Conservation (phyloP, 352 stramenopile genomes). For the Stramenopiles sp. region DNA sequence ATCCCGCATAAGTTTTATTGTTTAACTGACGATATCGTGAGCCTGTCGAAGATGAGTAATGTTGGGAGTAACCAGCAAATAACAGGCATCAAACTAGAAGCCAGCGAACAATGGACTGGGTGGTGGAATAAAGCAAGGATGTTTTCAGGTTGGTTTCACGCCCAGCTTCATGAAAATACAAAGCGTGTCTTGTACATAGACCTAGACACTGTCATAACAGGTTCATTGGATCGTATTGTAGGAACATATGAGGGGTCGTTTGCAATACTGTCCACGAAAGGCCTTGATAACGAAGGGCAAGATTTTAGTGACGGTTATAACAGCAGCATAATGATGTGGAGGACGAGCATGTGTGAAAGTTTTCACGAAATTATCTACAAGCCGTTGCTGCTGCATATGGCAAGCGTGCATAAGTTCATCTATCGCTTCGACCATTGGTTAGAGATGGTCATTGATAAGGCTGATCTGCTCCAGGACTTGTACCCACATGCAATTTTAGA, state of each 20-base stretch:
- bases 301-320: constrained; percentile 34
- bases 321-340: constrained; percentile 46
- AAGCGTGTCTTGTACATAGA: constrained; percentile 38
- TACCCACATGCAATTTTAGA: constrained; percentile 41
- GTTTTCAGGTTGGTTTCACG: constrained; percentile 27
- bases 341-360: not conserved
- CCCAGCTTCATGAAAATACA: constrained; percentile 11
- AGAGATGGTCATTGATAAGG: constrained; percentile 35
- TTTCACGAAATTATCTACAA: constrained; percentile 30
- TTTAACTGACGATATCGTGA: constrained; percentile 36
- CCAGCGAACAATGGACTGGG: constrained; percentile 28
- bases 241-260: constrained; percentile 19
- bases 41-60: constrained; percentile 24
- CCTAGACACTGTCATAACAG: constrained; percentile 47
- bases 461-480: constrained; percentile 30
- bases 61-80: constrained; percentile 22
- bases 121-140: constrained; percentile 60
- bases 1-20: constrained; percentile 32
- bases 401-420: constrained; percentile 31
- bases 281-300: constrained; percentile 44
- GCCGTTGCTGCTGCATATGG: constrained; percentile 31
- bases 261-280: constrained; percentile 36
- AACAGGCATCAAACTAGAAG: constrained; percentile 23
- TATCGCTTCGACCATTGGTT: constrained; percentile 67
- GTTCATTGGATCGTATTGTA: constrained; percentile 26